A percentile compares a stretch with the other conserved stretches of the same genome.
phyloP scores from a whole-genome alignment of 345 rosid genomes.

The Abelmoschus esculentus region DNA sequence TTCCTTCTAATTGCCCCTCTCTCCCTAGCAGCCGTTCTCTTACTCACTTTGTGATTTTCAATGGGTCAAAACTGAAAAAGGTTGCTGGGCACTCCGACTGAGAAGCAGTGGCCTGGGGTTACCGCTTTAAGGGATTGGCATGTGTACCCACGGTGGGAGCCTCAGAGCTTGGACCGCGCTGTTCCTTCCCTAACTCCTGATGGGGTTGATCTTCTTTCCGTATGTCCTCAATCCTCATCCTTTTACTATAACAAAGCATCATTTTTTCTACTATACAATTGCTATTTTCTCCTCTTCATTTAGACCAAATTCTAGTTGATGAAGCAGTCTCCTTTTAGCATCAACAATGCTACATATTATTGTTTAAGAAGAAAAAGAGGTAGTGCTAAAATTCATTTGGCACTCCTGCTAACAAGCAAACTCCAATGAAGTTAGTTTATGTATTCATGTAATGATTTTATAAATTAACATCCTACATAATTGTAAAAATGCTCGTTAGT shows the following conservation, averaged over 20 bases:
- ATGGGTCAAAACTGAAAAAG: slow-evolving; percentile 20
- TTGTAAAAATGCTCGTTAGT: not conserved
- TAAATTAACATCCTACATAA: not conserved
- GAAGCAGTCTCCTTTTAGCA: not conserved
- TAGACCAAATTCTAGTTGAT: not conserved
- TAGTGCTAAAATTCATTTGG: not conserved
- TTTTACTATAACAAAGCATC: not conserved
- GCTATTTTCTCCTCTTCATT: not conserved
- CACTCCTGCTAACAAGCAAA: not conserved
- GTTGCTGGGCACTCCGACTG: slow-evolving; percentile 84
- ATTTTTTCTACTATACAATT: not conserved
- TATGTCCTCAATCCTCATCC: slow-evolving; percentile 16
- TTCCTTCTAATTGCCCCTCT: not conserved
- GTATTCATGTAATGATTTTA: no score
- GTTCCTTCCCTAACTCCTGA: slow-evolving; percentile 70
- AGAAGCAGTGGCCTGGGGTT: slow-evolving; percentile 85
- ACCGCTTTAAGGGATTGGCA: slow-evolving; percentile 83
- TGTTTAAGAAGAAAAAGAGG: not conserved
- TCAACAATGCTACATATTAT: not conserved
- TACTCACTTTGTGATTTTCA: not conserved
- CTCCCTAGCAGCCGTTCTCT: not conserved
- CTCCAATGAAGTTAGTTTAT: no score
- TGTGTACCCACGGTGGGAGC: slow-evolving; percentile 78
- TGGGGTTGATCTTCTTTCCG: slow-evolving; percentile 83
- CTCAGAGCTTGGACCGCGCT: slow-evolving; percentile 57